phyloP scores from a whole-genome alignment of 441 rosid genomes.

The Gossypium davidsonii region DNA sequence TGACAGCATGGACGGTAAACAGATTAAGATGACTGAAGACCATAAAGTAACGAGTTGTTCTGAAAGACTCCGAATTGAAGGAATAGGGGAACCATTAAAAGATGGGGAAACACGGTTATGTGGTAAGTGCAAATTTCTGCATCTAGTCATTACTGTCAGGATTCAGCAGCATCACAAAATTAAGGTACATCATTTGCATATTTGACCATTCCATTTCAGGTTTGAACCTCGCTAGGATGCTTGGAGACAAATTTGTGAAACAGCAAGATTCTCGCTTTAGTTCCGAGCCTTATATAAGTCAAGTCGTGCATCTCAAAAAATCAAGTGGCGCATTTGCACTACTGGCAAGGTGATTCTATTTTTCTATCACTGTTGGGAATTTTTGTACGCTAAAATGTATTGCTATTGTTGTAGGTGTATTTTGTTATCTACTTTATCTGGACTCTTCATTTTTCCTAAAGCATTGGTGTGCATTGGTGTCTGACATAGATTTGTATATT shows the following conservation, averaged over 20 bases:
- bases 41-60: conserved; percentile 66
- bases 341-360: conserved; percentile 64
- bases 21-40: conserved; percentile 84
- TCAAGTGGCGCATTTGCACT: conserved; percentile 57
- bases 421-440: not conserved
- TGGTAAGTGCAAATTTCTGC: conserved; percentile 37
- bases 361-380: not conserved
- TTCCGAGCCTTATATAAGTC: conserved; percentile 79
- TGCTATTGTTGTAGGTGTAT: not conserved
- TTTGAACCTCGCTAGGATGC: conserved; percentile 89
- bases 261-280: conserved; percentile 82
- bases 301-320: conserved; percentile 52
- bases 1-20: conserved; percentile 66
- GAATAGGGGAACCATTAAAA: conserved; percentile 68
- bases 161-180: not conserved
- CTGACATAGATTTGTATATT: not conserved
- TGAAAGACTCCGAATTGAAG: conserved; percentile 64
- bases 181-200: not conserved
- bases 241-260: conserved; percentile 93
- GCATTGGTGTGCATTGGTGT: not conserved
- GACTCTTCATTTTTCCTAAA: not conserved
- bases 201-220: conserved; percentile 38
- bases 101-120: conserved; percentile 76
- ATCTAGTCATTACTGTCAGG: not conserved
- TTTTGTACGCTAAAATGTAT: not conserved